phyloP scores from a whole-genome alignment of 257 asterid genomes.

The Ballota nigra region DNA sequence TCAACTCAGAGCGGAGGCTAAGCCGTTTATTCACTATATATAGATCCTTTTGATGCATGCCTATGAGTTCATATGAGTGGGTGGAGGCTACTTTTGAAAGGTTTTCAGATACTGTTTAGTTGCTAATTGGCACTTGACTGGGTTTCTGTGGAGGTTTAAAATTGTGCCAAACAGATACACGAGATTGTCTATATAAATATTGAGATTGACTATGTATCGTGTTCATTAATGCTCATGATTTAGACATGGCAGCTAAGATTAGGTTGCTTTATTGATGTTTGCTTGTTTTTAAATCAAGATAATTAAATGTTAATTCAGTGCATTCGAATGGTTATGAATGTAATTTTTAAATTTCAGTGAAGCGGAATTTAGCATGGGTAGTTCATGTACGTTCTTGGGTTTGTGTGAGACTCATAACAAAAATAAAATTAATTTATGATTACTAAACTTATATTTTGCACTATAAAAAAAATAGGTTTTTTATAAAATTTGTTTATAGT shows the following conservation, averaged over 20 bases:
- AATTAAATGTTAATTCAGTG: background rate
- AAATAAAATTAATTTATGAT: too few species aligned
- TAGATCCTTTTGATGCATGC: too few species aligned
- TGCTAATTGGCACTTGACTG: slow-evolving; percentile 17
- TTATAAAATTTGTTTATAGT: too few species aligned
- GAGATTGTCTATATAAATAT: background rate
- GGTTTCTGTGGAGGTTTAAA: background rate
- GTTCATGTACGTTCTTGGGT: background rate
- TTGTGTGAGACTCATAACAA: background rate
- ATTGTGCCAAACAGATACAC: background rate
- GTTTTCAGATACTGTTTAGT: background rate
- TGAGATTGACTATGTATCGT: slow-evolving; percentile 23
- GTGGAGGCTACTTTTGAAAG: background rate
- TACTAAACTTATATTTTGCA: too few species aligned
- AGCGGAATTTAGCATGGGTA: background rate
- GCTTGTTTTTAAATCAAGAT: background rate
- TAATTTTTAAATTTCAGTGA: background rate
- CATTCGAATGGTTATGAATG: background rate
- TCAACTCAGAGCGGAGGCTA: slow-evolving; percentile 79
- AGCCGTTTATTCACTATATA: background rate
- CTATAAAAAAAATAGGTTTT: too few species aligned
- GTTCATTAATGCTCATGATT: slow-evolving; percentile 22
- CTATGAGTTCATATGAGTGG: background rate
- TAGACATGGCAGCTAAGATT: slow-evolving; percentile 31
- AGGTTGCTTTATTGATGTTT: background rate